Base-by-base conservation (phyloP, 2,329 filamentous ascomycete genomes). In the Pseudocercospora fuligena region DNA sequence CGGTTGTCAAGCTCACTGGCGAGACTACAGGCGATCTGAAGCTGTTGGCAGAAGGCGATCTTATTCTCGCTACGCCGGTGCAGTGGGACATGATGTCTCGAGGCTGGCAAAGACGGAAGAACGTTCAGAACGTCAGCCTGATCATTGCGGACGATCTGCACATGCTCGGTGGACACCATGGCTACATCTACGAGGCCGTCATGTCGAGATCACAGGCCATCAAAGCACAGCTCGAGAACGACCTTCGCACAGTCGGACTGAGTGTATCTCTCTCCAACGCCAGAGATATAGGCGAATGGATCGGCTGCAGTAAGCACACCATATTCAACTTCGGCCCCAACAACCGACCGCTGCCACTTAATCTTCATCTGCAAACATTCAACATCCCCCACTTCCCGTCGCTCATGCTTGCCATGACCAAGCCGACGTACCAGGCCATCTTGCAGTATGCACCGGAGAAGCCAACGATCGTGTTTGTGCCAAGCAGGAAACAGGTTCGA, bases 151-250 rank as follows among this genome's bases (percentile, higher is more conserved):
- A 99, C 78, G 94, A 98, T 77, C 84, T 99, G 63, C 95, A 99
- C 77, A 90, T 98, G 83, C 85, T 99, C 31, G 95, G 94, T 66
- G 94, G 93, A 14, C 88, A 90, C 60, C 87, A 88, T 69, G 96
- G 95, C 31, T 96, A 94, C 77, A 86, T 96, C 31, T 99, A 99
- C 79, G 95, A 99, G 82, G 92, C 95, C 61, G 90, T 99, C 61
- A 92, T 99, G n/a, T 97, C 95, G 68, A 90, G 95, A 61, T 97
- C 98, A 91, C 93, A 97, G 78, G 95, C 95, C 70, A 97, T 99
- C 77, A 90, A 93, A 66, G 90, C 92, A 0, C 93, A 97, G 78
- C 90, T 92, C 0, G 92, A 97, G 78, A 89, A 91, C 46, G 88
- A 91, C 9, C 86, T 98, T 82, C 90, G 95, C 60, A 94, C 98